Conservation (phyloP, 495 filamentous ascomycete species). For the Aspergillus kassunensis region DNA sequence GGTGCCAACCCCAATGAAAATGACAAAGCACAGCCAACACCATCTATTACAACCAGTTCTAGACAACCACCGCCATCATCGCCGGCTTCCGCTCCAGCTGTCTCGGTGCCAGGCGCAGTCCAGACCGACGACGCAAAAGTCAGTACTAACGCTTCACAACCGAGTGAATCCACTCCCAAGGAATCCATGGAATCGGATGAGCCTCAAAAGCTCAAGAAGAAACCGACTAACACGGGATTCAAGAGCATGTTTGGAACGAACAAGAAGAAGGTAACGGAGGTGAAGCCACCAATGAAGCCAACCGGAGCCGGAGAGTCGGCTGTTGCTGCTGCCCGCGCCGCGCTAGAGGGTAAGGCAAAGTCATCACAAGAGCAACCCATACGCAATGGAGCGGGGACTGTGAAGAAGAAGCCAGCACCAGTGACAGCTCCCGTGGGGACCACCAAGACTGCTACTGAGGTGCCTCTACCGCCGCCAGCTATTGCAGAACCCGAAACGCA, state of each 20-base stretch:
- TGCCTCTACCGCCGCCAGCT: neutral
- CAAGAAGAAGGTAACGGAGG: constrained; percentile 37
- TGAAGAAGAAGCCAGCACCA: constrained; percentile 40
- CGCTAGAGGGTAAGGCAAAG: constrained; percentile 42
- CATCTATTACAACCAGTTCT: constrained; percentile 20
- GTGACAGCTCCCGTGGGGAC: constrained; percentile 19
- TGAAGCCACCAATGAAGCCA: constrained; percentile 33
- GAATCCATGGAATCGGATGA: constrained; percentile 4
- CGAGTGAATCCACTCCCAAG: constrained; percentile 27
- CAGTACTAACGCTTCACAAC: constrained; percentile 22
- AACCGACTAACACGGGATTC: constrained; percentile 40
- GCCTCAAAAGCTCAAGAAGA: constrained; percentile 30
- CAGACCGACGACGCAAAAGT: constrained; percentile 4
- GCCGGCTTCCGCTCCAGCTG: constrained; percentile 15
- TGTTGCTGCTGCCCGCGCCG: constrained; percentile 50
- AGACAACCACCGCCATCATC: constrained; percentile 27
- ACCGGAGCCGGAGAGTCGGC: constrained; percentile 34
- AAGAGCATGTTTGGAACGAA: constrained; percentile 45
- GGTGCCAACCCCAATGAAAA: too few species aligned
- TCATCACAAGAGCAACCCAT: constrained; percentile 30
- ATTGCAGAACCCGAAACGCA: constrained; percentile 16
- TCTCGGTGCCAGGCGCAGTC: constrained; percentile 7
- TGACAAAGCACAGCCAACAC: constrained; percentile 4
- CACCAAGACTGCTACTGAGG: constrained; percentile 12
- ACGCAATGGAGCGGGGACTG: constrained; percentile 20